These are phyloP conservation scores for Huntiella abstrusa DNA, from an alignment of 2,329 filamentous ascomycete genomes.

Conservation along the genomic window DNA sequence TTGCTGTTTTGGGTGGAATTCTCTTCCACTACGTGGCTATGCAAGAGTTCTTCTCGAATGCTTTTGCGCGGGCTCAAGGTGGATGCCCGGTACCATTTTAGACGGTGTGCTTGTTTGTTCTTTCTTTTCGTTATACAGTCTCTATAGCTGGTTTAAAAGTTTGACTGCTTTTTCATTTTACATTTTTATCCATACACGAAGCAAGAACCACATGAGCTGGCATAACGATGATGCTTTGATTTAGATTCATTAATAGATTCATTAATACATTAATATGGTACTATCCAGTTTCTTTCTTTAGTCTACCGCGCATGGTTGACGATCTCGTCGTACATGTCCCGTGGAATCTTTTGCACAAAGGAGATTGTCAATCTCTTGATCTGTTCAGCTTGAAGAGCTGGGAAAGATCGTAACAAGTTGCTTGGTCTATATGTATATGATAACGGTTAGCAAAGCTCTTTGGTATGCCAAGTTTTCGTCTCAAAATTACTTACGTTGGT, in stretches of 20 bases:
- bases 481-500: constrained; percentile 42
- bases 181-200: not conserved
- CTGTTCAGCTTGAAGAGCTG: constrained; percentile 61
- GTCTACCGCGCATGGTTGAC: constrained; percentile 60
- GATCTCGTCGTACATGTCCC: constrained; percentile 79
- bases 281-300: not conserved
- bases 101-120: not conserved
- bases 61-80: constrained; percentile 48
- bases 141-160: not conserved
- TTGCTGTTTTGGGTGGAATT: constrained; percentile 85
- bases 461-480: not conserved
- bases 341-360: constrained; percentile 76
- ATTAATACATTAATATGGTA: not conserved
- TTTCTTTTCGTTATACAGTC: not conserved
- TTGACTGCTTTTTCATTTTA: not conserved
- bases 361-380: constrained; percentile 73
- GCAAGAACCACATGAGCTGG: not conserved
- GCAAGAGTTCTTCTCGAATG: constrained; percentile 77
- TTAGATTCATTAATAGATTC: not conserved
- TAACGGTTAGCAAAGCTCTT: constrained; percentile 7
- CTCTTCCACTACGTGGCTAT: constrained; percentile 95
- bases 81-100: constrained; percentile 34
- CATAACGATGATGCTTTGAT: not conserved
- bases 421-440: constrained; percentile 52
- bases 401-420: constrained; percentile 75